Conservation (phyloP, 108 stramenopile genomes). For the Aurantiochytrium sp. region DNA sequence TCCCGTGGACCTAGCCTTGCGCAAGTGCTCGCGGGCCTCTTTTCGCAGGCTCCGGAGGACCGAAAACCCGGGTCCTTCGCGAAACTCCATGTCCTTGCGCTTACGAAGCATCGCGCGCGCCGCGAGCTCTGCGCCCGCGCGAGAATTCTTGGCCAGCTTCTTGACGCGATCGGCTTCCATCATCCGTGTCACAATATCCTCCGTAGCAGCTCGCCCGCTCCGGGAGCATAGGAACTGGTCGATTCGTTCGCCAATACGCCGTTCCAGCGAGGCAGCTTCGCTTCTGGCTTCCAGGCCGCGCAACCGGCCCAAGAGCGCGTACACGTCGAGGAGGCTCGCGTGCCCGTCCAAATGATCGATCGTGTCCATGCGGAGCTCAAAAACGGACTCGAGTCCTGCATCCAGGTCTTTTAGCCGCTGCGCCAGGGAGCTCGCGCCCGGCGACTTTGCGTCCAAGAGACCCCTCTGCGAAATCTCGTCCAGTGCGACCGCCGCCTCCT, state of each 20-base stretch:
- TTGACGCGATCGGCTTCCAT: neutral
- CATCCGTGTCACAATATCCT: neutral
- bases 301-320: neutral
- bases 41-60: neutral
- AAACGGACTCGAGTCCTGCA: too few relatives aligned
- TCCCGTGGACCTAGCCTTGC: neutral
- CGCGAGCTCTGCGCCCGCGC: neutral
- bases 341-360: too few relatives aligned
- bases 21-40: neutral
- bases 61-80: neutral
- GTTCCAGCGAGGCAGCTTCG: neutral
- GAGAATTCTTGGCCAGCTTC: neutral
- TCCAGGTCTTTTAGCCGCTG: too few relatives aligned
- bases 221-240: neutral
- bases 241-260: neutral
- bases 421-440: too few relatives aligned
- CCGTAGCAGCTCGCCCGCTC: neutral
- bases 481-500: neutral
- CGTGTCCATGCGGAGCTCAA: too few relatives aligned
- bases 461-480: neutral
- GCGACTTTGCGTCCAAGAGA: too few relatives aligned
- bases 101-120: neutral
- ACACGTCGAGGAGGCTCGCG: neutral
- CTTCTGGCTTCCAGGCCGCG: neutral
- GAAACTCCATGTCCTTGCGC: neutral